phyloP scores from a whole-genome alignment of 495 filamentous ascomycete genomes.

The Penicillium verhagenii region DNA sequence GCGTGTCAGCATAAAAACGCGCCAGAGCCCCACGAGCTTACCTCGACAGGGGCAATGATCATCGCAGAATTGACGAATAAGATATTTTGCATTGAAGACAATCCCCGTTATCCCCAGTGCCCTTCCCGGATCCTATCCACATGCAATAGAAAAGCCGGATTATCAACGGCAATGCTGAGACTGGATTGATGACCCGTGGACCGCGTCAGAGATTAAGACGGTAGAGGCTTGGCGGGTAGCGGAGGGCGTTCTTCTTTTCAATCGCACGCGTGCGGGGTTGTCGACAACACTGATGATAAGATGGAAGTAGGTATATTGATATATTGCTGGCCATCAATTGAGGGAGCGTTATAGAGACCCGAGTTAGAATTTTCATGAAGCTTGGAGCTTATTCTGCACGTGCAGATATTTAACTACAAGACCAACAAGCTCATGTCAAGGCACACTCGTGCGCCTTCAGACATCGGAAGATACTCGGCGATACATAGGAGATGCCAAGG shows the following conservation, averaged over 20 bases:
- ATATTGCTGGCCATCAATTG: too few relatives aligned
- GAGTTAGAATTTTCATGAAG: too few relatives aligned
- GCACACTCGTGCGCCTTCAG: too few relatives aligned
- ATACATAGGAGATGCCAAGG: too few relatives aligned
- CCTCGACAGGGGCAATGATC: conserved; percentile 16
- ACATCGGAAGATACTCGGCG: too few relatives aligned
- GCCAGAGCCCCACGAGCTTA: conserved; percentile 21
- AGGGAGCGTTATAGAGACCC: too few relatives aligned
- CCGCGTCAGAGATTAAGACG: not conserved
- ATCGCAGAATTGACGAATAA: conserved; percentile 10
- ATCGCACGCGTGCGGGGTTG: too few relatives aligned
- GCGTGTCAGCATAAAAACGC: conserved; percentile 7
- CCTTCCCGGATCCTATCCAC: not conserved
- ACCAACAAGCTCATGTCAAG: too few relatives aligned
- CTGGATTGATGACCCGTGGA: not conserved
- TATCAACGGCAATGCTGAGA: not conserved
- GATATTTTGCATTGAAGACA: not conserved
- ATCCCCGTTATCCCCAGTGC: not conserved
- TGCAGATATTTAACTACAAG: too few relatives aligned
- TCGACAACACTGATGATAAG: too few relatives aligned
- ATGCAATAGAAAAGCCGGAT: not conserved
- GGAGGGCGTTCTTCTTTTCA: not conserved
- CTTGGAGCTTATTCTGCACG: too few relatives aligned
- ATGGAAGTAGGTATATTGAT: too few relatives aligned
- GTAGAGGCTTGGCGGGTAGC: not conserved